Base-by-base conservation (phyloP, 768 basidiomycete species). In the Podaxis sp. region DNA sequence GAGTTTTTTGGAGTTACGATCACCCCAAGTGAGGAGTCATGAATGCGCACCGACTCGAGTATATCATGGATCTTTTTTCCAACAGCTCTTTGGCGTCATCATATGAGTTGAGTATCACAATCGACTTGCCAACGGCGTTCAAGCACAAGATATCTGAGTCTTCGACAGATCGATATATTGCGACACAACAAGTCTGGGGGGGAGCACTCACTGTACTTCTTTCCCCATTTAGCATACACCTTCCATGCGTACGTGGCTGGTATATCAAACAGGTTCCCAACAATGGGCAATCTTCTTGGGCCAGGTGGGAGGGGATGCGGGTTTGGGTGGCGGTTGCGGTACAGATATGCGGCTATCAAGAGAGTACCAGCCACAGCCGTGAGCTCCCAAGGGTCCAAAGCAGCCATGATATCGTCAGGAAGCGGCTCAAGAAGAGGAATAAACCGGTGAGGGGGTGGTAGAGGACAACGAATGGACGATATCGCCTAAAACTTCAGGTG, bases 261-360 rank as follows among this genome's bases (percentile, higher is more conserved):
- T 65, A 81, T 71, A 46, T 78, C 74, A 2, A 78, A 67, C 16
- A 79, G 62, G 61, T 82, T 82, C 1, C 78, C 80, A 37, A 82
- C 28, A 5, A 82, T 50, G 3, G 80, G 81, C 11, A 77, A 65
- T 28, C 73, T 74, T 50, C 69, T 73, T 5, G 81, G 80, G 11
- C 80, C 76, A 7, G 74, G 72, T 16, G 79, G 80, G 2, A 75
- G 66, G 21, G 69, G 69, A 16, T 40, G 27, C 32, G 16, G 3
- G 13, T 21, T 16, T 7, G 57, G 25, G 1, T 42, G 48, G 36
- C 57, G 47, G 16, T n/a, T 51, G 14, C 3, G 9, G 25, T 51
- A 58, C 9, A 38, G 1, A 27, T 21, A 58, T 23, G 4, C 21
- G 13, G 10, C 37, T 14, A 27, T 14, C 18, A 38, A 11, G 18